Percentiles rank a stretch among this genome's conserved stretches.
Conservation (phyloP, 2,329 filamentous ascomycete genomes). For the Colletotrichum sp. region DNA sequence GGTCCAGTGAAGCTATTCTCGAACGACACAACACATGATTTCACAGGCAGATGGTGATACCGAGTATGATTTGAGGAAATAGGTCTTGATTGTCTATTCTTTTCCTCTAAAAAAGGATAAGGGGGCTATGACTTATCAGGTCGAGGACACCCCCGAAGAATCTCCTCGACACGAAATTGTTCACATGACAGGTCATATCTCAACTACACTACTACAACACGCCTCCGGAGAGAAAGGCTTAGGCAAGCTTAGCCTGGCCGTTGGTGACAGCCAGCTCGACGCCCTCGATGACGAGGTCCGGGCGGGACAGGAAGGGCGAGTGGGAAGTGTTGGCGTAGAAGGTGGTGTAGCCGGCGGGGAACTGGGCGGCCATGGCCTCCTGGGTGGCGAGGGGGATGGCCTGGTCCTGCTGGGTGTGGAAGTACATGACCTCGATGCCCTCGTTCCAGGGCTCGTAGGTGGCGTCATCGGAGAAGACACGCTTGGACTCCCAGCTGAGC, state of each 20-base stretch:
- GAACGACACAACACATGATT: background rate
- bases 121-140: background rate
- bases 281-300: conserved; percentile 10
- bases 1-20: background rate
- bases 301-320: conserved; percentile 16
- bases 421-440: conserved; percentile 29
- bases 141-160: background rate
- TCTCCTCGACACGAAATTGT: background rate
- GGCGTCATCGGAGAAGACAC: conserved; percentile 25
- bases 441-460: conserved; percentile 31
- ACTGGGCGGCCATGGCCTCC: conserved; percentile 25
- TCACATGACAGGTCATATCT: background rate
- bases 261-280: conserved; percentile 10
- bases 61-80: background rate
- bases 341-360: conserved; percentile 6
- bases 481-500: conserved; percentile 3
- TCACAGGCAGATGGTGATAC: background rate
- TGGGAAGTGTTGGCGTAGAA: conserved; percentile 9
- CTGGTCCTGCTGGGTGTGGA: conserved; percentile 27
- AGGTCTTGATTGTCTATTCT: background rate
- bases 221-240: background rate
- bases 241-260: conserved; percentile 6
- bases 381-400: conserved; percentile 25
- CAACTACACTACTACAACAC: background rate
- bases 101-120: background rate